Evolutionary conservation across 2,329 filamentous ascomycete species (phyloP).

Genomic region (Penicillium sp.): DNA sequence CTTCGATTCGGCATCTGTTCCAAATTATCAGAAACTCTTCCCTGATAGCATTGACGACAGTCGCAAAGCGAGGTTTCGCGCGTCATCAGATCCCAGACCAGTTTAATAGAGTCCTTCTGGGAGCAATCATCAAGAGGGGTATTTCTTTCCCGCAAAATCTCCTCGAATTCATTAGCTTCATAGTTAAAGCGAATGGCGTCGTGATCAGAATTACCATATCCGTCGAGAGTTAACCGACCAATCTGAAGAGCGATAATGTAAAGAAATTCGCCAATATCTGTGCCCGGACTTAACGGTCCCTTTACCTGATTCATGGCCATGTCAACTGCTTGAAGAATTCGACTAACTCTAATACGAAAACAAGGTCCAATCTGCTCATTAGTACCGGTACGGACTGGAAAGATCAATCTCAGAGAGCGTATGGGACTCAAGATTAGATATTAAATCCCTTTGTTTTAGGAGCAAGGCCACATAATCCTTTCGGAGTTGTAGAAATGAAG

Average conservation of each 20-base stretch:
- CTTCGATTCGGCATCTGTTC: neutral
- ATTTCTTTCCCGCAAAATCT: neutral
- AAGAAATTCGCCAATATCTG: neutral
- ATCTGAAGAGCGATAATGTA: neutral
- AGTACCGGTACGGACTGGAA: neutral
- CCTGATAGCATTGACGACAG: neutral
- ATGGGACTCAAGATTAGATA: neutral
- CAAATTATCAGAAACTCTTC: neutral
- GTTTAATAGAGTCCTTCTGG: neutral
- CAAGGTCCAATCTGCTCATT: neutral
- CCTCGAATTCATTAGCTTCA: neutral
- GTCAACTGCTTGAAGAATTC: neutral
- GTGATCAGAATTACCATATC: neutral
- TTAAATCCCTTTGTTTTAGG: neutral
- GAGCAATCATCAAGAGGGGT: neutral
- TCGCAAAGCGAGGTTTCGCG: neutral
- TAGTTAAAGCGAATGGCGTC: neutral
- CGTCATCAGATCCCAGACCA: neutral
- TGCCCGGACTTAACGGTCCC: neutral
- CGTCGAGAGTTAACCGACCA: neutral
- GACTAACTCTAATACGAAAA: neutral
- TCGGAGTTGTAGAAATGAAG: neutral
- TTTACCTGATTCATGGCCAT: neutral
- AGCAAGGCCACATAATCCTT: neutral
- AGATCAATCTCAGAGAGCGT: neutral